A percentile compares a stretch with the other conserved stretches of the same genome.
Evolutionary conservation across 2,329 filamentous ascomycete genomes (phyloP).

Genomic region (Iodosphaeria phyllophila): DNA sequence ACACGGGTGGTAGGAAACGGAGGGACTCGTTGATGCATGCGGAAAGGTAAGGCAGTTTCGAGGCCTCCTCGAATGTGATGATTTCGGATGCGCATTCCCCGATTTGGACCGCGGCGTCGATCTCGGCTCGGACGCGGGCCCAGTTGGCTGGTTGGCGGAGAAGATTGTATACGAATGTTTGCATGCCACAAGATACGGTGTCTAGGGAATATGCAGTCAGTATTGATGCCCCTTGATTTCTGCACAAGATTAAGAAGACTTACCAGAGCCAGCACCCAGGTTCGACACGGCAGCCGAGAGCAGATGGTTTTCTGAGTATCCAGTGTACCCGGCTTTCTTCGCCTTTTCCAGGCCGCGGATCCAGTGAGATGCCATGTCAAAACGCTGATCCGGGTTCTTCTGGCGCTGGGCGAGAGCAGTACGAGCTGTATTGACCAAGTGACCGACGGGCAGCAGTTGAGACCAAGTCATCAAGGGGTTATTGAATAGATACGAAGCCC

Average conservation of each 20-base stretch:
- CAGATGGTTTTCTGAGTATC: no score
- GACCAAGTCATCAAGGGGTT: slow-evolving; percentile 6
- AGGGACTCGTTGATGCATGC: slow-evolving; percentile 10
- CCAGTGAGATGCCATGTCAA: slow-evolving; percentile 5
- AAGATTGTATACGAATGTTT: slow-evolving; percentile 3
- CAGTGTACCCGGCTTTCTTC: slow-evolving; percentile 1
- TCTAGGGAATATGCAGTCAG: background rate
- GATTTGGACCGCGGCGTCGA: slow-evolving; percentile 3
- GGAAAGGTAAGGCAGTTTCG: slow-evolving; percentile 8
- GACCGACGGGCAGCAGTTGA: slow-evolving; percentile 4
- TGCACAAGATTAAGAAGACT: slow-evolving; percentile 3
- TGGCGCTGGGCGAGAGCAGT: slow-evolving; percentile 2
- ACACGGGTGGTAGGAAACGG: slow-evolving; percentile 7
- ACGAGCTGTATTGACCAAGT: slow-evolving; percentile 4
- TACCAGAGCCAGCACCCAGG: slow-evolving; percentile 3
- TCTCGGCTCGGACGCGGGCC: slow-evolving; percentile 4
- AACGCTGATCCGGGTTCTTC: slow-evolving; percentile 3
- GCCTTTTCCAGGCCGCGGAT: slow-evolving; percentile 4
- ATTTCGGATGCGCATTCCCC: slow-evolving; percentile 3
- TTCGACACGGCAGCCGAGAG: slow-evolving; percentile 2
- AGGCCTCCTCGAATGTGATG: slow-evolving; percentile 5
- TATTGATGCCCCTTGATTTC: background rate
- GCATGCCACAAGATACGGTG: slow-evolving; percentile 1
- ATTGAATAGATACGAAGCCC: slow-evolving; percentile 5
- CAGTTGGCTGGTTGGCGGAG: slow-evolving; percentile 2